Percentiles rank a stretch among this genome's conserved stretches.
Evolutionary conservation across 495 filamentous ascomycete species (phyloP).

Genomic region (Penicillium parvum): DNA sequence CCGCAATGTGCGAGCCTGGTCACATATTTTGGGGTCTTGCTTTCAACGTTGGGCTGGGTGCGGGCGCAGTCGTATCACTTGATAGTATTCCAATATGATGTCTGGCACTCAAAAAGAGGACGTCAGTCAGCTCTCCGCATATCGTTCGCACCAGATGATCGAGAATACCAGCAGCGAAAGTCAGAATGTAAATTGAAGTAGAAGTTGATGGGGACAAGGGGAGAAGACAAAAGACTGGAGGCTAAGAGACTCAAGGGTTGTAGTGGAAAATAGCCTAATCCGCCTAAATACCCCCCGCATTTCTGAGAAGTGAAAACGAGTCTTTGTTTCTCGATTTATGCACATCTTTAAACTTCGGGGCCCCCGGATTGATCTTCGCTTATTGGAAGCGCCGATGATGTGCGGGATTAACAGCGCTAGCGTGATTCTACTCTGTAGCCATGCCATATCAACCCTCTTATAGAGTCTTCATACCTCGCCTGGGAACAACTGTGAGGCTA

Average conservation of each 20-base stretch:
- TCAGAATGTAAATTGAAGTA: not conserved
- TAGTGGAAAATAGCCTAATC: conserved; percentile 16
- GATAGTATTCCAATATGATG: not conserved
- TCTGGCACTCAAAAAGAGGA: not conserved
- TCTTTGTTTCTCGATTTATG: not conserved
- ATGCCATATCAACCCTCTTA: too few species aligned
- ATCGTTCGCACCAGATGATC: too few species aligned
- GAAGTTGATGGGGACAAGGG: not conserved
- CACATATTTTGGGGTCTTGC: conserved; percentile 13
- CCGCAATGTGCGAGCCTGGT: conserved; percentile 1
- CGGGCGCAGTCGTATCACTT: conserved; percentile 5
- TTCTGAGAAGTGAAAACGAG: conserved; percentile 5
- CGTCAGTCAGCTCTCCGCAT: too few species aligned
- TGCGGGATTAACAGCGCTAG: conserved; percentile 8
- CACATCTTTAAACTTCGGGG: conserved; percentile 5
- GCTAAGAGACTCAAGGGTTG: too few species aligned
- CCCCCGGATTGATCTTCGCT: conserved; percentile 12
- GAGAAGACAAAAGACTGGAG: conserved; percentile 11
- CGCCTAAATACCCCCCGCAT: conserved; percentile 24
- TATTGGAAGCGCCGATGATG: conserved; percentile 9
- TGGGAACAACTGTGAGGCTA: not conserved
- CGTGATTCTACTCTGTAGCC: conserved; percentile 1
- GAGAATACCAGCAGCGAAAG: too few species aligned
- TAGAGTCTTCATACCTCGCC: too few species aligned
- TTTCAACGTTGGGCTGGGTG: not conserved